Evolutionary conservation across 1,284 basidiomycete species (phyloP), one percentile per base, ranked within the genome.

Genomic region (Hortiboletus rubellus): DNA sequence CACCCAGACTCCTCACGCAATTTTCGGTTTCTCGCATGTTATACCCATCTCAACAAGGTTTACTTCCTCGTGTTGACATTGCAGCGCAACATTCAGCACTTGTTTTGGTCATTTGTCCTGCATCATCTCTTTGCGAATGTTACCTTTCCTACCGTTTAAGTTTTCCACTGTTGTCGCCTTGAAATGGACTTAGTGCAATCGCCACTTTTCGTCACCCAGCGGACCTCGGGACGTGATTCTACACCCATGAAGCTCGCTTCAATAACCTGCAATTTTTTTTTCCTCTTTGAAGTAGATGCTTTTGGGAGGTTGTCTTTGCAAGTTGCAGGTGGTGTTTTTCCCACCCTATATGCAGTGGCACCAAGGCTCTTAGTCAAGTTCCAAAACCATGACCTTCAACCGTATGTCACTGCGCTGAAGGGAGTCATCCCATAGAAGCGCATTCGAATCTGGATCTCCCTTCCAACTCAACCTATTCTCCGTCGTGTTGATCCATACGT

Each of bases 311-410:
- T 50, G 2, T 34, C 44, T 30, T 38, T 2, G 41, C 38, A 24
- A 22, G 22, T 22, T 22, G 43, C 31, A 15, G 34, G 41, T 14
- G 54, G 54, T 34, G 27, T 48, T 68, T 48, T 68, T 65, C 54
- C 56, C 58, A 52, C 57, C 47, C 0, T 57, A 44, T 36, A 44
- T 46, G 7, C 41, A 22, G 24, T 45, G 12, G 22, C 22, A 22
- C 41, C 38, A 36, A 22, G n/a, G 14, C 8, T 8, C 27, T 30
- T 15, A n/a, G 37, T 36, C 38, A 36, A 31, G 22, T 3, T 4
- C 3, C 14, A 7, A 41, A 9, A 34, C 10, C 5, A 22, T 53
- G 22, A 18, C 10, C 4, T 30, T 51, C n/a, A 24, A 36, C 5
- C 9, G 10, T 9, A 8, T 30, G 31, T 30, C 15, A 38, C 18